Base-by-base conservation (phyloP, 2,329 filamentous ascomycete species). In the Fonsecaea erecta region DNA sequence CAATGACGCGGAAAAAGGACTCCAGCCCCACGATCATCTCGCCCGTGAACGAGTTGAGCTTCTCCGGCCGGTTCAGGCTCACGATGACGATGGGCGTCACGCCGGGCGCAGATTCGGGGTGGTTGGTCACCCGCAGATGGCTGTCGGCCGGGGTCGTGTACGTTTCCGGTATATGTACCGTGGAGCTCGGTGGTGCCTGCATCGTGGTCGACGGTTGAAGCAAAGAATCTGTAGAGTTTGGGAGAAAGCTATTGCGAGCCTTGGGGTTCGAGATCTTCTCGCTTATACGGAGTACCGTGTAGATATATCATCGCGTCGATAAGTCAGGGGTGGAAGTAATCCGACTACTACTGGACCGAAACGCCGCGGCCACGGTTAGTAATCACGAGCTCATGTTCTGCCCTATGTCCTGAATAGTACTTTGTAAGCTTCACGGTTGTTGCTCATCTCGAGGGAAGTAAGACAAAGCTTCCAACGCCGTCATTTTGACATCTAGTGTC, bases 21-120 rank as follows among this genome's bases (percentile, higher is more conserved):
- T 72, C 75, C 4, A 85, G 73, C 55, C 84, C 77, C 63, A 72
- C 70, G 67, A 85, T 82, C 75, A 86, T 81, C 52, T 74, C 73
- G 62, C 79, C 77, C 1, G 84, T 86, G 62, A 87, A 80, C 8
- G 85, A 85, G 77, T 88, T 88, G 60, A 84, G 79, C 73, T 87
- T 87, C 46, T 79, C 77, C 2, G 83, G 84, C 1, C 85, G 80
- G 74, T 85, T 83, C 66, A 86, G 74, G n/a, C 80, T 79, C 63
- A 86, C 71, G 32, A 85, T 72, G 34, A 81, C 77, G 37, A 86
- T 77, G 0, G 75, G 74, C 2, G 76, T 78, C n/a, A 43, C 53
- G 8, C 60, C 53, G 1, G 12, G 8, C 12, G 60, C 40, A 12
- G 52, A 52, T 24, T 56, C 32, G 1, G 60, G 60, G 24, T 62